Base-by-base conservation (phyloP, 805 yeast genomes). In the Starmerella potacharoeniae region DNA sequence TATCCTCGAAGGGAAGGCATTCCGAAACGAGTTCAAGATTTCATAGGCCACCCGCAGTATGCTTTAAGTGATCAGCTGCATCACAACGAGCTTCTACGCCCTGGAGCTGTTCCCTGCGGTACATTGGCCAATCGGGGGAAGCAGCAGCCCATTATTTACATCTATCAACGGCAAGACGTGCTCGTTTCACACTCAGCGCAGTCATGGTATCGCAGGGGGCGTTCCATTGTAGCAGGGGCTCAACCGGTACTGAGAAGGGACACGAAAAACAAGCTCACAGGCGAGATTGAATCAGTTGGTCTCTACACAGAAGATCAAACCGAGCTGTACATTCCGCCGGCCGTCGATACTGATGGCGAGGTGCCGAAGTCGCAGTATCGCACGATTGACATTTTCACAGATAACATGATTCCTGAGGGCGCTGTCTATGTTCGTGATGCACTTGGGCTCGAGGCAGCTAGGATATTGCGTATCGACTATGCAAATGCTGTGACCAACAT, bases 401-500 rank as follows among this genome's bases (percentile, higher is more conserved):
- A 82, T 0, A 72, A 80, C 44, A 91, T 91, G 97, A 71, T 91
- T 1, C 98, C 98, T 0, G 75, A 71, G 16, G 90, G 91, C 28
- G 95, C 86, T 8, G 77, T 72, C 10, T 77, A 86, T 53, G 70
- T 89, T 6, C 75, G 6, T 69, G 78, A 61, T 75, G 59, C 63
- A 40, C 68, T 75, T 55, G 80, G 85, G 0, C 80, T 77, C 40
- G 74, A 74, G 49, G 96, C 97, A 0, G 95, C 95, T 0, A 77
- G 77, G 55, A 65, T 81, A 0, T 63, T 90, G 10, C 80, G 77
- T 0, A 75, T 91, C 6, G 95, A 87, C 60, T 88, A 75, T 71
- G 97, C 95, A 0, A 82, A 80, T 49, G 97, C 97, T 0, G 90
- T 89, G 2, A 82, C 83, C 2, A 87, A 90, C 0, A 91, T 93